Conservation (phyloP, 2,329 filamentous ascomycete species). For the Botryotinia convoluta region DNA sequence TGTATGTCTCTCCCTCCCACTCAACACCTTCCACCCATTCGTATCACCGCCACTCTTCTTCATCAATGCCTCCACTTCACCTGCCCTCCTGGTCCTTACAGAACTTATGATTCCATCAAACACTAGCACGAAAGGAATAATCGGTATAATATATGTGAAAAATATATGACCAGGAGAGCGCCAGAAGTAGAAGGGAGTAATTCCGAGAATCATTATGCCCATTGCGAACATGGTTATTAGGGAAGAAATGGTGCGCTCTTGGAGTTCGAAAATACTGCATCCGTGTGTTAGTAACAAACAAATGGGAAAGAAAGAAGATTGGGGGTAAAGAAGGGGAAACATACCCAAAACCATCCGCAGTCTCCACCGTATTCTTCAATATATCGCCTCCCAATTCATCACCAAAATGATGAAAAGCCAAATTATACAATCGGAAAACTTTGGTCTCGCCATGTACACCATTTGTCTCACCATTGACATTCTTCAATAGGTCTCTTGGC, state of each 20-base stretch:
- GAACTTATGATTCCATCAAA: constrained; percentile 69
- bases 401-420: constrained; percentile 76
- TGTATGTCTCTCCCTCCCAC: constrained; percentile 44
- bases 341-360: constrained; percentile 61
- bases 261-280: constrained; percentile 68
- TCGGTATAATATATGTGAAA: constrained; percentile 64
- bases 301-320: neutral
- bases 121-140: constrained; percentile 64
- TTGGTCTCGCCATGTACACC: constrained; percentile 41
- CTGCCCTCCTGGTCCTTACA: constrained; percentile 63
- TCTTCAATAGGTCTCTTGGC: constrained; percentile 46
- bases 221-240: constrained; percentile 53
- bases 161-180: constrained; percentile 47
- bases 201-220: constrained; percentile 50
- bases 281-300: neutral
- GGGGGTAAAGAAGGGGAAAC: constrained; percentile 7
- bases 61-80: constrained; percentile 61
- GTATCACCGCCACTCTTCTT: constrained; percentile 48
- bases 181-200: constrained; percentile 51
- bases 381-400: constrained; percentile 60
- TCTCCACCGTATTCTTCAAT: constrained; percentile 61
- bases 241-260: constrained; percentile 58
- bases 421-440: constrained; percentile 68
- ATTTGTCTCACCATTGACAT: constrained; percentile 32
- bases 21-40: constrained; percentile 44